phyloP scores from a whole-genome alignment of 2,329 filamentous ascomycete species.

The Lasiodiplodia theobromae region DNA sequence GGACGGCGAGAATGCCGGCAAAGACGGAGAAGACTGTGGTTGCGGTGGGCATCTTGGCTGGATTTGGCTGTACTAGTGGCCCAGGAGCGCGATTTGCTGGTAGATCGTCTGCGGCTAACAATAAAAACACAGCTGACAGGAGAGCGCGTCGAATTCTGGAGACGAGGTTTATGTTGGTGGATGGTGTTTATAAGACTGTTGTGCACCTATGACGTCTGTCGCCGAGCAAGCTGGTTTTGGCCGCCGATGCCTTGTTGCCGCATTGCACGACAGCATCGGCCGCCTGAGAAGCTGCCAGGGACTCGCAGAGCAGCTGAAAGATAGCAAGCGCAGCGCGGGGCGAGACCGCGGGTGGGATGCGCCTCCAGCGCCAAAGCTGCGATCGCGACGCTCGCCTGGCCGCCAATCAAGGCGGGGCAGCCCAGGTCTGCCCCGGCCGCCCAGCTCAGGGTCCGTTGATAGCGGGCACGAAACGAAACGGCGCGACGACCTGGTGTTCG shows the following conservation, averaged over 20 bases:
- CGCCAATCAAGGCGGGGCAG: conserved; percentile 25
- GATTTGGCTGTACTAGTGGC: conserved; percentile 3
- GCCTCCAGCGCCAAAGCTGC: neutral
- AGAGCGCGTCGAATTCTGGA: neutral
- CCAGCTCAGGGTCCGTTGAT: conserved; percentile 19
- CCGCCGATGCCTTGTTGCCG: neutral
- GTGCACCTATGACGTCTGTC: conserved; percentile 22
- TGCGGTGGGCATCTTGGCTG: conserved; percentile 29
- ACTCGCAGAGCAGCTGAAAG: neutral
- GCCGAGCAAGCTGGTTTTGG: conserved; percentile 19
- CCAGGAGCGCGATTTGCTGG: neutral
- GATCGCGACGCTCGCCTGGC: conserved; percentile 6
- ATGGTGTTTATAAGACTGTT: conserved; percentile 17
- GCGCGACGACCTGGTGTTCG: conserved; percentile 16
- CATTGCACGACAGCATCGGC: conserved; percentile 13
- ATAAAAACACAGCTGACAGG: neutral
- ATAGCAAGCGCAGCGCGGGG: conserved; percentile 6
- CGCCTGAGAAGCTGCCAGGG: neutral
- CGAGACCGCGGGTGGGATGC: neutral
- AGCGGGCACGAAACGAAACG: conserved; percentile 19
- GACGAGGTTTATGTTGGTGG: neutral
- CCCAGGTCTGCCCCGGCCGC: neutral
- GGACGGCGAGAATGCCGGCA: conserved; percentile 45
- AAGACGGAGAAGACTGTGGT: conserved; percentile 40
- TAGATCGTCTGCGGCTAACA: conserved; percentile 7